Percentiles rank a stretch among this genome's conserved stretches.
phyloP scores from a whole-genome alignment of 108 stramenopile genomes.

The Hondaea fermentalgiana region DNA sequence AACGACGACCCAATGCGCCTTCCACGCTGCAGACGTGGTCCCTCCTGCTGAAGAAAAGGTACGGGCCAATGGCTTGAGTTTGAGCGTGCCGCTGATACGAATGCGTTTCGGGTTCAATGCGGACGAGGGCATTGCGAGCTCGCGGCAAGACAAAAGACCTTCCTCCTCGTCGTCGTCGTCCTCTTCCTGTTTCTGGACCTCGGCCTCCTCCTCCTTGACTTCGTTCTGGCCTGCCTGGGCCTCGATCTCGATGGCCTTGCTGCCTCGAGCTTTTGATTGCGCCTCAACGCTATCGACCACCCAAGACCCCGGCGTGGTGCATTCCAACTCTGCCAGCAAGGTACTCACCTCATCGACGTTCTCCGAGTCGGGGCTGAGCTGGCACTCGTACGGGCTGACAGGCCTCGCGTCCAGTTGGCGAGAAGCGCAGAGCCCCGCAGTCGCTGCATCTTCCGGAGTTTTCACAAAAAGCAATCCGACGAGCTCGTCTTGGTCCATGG shows the following conservation, averaged over 20 bases:
- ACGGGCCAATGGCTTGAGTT: background rate
- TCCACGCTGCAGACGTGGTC: background rate
- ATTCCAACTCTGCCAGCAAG: background rate
- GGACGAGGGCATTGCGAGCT: background rate
- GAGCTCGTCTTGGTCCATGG: no score
- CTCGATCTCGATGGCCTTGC: no score
- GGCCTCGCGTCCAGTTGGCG: background rate
- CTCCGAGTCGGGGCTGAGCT: background rate
- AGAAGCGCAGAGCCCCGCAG: background rate
- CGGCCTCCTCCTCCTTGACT: background rate
- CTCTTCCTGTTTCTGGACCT: background rate
- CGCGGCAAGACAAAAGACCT: background rate
- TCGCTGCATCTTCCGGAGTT: background rate
- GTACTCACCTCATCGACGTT: background rate
- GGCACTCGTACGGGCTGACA: background rate
- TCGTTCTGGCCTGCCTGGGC: background rate
- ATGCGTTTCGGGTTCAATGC: background rate
- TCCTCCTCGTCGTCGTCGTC: background rate
- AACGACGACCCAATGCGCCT: background rate
- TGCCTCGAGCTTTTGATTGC: no score
- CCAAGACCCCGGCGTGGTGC: background rate
- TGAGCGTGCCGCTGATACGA: background rate
- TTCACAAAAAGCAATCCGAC: no score
- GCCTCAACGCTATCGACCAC: background rate
- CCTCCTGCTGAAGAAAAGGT: background rate